Evolutionary conservation across 352 stramenopile species (phyloP).

Genomic region (Chrysophaeum taylorii): DNA sequence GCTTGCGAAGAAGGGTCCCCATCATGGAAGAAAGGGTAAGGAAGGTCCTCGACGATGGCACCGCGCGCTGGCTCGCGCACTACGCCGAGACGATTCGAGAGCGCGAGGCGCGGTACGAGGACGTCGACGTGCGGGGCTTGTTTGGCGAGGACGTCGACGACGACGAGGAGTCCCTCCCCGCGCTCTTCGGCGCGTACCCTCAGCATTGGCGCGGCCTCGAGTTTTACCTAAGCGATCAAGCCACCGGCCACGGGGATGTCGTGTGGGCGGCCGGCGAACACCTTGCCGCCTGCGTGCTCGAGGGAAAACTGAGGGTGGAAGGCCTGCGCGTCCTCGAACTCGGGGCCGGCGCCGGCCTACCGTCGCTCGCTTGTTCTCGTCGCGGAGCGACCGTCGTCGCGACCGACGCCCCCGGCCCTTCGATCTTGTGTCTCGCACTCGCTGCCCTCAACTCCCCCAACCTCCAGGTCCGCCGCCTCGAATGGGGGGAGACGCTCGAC

Average conservation of each 20-base stretch:
- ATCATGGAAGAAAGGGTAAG: too few species aligned
- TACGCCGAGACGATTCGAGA: background rate
- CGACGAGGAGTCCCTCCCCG: background rate
- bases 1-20: too few species aligned
- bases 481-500: background rate
- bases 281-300: background rate
- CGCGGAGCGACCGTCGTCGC: background rate
- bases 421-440: background rate
- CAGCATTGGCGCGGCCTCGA: background rate
- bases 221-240: background rate
- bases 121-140: background rate
- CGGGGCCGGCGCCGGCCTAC: background rate
- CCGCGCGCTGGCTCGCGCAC: background rate
- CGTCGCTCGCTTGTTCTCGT: background rate
- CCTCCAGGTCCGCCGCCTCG: background rate
- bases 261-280: background rate
- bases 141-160: background rate
- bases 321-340: background rate
- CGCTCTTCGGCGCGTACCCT: background rate
- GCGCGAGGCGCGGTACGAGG: background rate
- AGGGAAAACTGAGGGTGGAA: background rate
- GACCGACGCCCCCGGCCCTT: background rate
- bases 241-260: constrained; percentile 1
- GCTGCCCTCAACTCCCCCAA: too few species aligned
- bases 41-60: background rate